phyloP scores from a whole-genome alignment of 139 green algal genomes.

The Desmodesmus armatus region DNA sequence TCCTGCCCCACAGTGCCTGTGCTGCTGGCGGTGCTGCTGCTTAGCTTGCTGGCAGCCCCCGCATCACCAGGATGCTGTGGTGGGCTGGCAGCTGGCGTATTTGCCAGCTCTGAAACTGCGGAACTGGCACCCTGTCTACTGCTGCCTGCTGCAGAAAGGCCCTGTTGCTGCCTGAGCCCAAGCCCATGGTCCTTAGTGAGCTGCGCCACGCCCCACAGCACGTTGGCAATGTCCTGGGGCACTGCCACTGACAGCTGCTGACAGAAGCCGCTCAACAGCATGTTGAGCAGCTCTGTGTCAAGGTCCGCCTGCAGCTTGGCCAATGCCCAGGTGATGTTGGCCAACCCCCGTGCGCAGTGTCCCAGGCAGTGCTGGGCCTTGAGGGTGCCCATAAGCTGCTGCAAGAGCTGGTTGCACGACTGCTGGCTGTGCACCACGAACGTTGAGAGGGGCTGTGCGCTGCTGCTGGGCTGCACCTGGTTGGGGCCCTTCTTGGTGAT shows the following conservation, averaged over 20 bases:
- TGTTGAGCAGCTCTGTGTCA: not conserved
- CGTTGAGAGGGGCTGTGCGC: not conserved
- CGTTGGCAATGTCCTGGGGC: conserved; percentile 47
- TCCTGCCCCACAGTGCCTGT: not conserved
- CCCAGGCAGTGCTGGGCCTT: conserved; percentile 10
- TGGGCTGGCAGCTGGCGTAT: not conserved
- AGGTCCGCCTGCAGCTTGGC: conserved; percentile 32
- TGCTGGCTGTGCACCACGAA: not conserved
- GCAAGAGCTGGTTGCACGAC: not conserved
- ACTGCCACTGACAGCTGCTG: conserved; percentile 22
- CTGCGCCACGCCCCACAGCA: conserved; percentile 46
- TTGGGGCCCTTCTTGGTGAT: conserved; percentile 1
- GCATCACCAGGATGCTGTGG: not conserved
- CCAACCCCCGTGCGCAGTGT: conserved; percentile 27
- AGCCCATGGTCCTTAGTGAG: conserved; percentile 15
- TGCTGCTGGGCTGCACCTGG: not conserved
- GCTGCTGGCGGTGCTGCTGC: not conserved
- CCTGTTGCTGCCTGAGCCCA: not conserved
- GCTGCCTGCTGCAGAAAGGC: not conserved
- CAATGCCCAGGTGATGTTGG: conserved; percentile 46
- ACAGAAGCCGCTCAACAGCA: conserved; percentile 37
- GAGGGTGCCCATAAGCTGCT: conserved; percentile 14
- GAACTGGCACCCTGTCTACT: conserved; percentile 16
- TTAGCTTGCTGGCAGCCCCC: not conserved
- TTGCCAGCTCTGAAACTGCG: not conserved